Percentiles rank a stretch among this genome's conserved stretches.
Conservation (phyloP, 257 asterid genomes). For the Solanum acaule region DNA sequence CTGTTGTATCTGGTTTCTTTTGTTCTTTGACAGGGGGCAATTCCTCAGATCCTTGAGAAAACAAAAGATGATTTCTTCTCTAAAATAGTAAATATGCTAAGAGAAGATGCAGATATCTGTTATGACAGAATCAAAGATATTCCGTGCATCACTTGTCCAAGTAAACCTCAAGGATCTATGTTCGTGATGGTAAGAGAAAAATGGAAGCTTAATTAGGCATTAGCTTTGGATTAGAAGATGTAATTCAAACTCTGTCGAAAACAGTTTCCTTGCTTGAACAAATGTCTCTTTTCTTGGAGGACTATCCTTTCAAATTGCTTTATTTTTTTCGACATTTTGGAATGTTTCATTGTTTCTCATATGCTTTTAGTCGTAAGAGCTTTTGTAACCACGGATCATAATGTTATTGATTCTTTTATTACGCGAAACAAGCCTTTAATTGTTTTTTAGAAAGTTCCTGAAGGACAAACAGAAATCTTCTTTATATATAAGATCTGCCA, state of each 20-base stretch:
- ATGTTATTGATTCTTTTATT: neutral
- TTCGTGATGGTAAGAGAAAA: slow-evolving; percentile 52
- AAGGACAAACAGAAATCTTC: neutral
- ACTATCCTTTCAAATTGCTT: neutral
- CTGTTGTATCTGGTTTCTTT: neutral
- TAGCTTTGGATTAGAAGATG: neutral
- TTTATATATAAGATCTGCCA: neutral
- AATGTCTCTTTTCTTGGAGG: neutral
- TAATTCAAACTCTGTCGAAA: neutral
- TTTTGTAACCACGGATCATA: neutral
- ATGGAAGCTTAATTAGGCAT: neutral
- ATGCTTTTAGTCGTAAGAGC: neutral
- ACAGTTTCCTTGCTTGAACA: neutral
- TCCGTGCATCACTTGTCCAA: slow-evolving; percentile 59
- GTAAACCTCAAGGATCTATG: slow-evolving; percentile 90
- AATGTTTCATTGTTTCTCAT: neutral
- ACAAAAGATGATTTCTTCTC: slow-evolving; percentile 50
- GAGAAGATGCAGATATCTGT: slow-evolving; percentile 41
- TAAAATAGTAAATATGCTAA: slow-evolving; percentile 30
- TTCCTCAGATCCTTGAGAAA: slow-evolving; percentile 39
- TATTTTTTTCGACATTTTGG: neutral
- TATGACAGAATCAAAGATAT: slow-evolving; percentile 44
- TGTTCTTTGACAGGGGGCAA: slow-evolving; percentile 50
- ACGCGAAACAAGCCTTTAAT: neutral
- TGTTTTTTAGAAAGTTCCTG: neutral